Conservation (phyloP, 2,329 filamentous ascomycete species). For the Cercospora sojina region DNA sequence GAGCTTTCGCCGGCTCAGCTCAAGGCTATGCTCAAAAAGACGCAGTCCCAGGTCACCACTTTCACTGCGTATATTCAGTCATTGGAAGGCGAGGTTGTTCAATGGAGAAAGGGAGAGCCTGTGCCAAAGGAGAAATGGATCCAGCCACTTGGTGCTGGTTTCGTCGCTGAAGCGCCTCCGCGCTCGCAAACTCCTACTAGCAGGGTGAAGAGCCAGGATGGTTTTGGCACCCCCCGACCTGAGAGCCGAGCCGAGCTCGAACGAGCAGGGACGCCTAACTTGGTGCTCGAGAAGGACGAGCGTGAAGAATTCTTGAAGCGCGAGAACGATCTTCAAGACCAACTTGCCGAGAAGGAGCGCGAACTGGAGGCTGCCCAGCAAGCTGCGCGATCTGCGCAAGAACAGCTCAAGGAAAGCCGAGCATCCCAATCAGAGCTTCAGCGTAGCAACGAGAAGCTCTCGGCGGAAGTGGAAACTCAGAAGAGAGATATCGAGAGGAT, state of each 20-base stretch:
- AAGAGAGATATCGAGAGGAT: slow-evolving; percentile 97
- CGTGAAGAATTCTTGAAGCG: slow-evolving; percentile 91
- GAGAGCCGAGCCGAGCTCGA: slow-evolving; percentile 69
- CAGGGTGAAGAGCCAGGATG: slow-evolving; percentile 48
- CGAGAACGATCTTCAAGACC: slow-evolving; percentile 96
- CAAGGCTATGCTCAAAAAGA: slow-evolving; percentile 89
- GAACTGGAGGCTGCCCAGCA: slow-evolving; percentile 77
- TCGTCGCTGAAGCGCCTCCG: slow-evolving; percentile 46
- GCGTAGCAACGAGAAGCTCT: slow-evolving; percentile 87
- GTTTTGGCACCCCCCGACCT: slow-evolving; percentile 54
- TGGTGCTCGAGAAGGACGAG: slow-evolving; percentile 92
- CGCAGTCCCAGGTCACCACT: slow-evolving; percentile 81
- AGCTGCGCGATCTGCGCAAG: slow-evolving; percentile 75
- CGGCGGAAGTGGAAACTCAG: slow-evolving; percentile 82
- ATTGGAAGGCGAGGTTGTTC: slow-evolving; percentile 78
- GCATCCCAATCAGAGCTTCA: slow-evolving; percentile 79
- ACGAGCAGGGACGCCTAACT: slow-evolving; percentile 79
- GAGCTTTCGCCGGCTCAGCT: slow-evolving; percentile 94
- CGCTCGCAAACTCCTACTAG: slow-evolving; percentile 62
- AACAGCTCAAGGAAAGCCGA: slow-evolving; percentile 81
- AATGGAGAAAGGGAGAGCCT: slow-evolving; percentile 83
- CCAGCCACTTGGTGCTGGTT: slow-evolving; percentile 56
- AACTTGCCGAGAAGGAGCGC: slow-evolving; percentile 88
- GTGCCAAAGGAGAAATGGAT: slow-evolving; percentile 92
- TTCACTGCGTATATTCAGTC: slow-evolving; percentile 84